Percentiles rank a stretch among this genome's conserved stretches.
Conservation (phyloP, 2,329 filamentous ascomycete species). For the Myriosclerotinia duriaeana region DNA sequence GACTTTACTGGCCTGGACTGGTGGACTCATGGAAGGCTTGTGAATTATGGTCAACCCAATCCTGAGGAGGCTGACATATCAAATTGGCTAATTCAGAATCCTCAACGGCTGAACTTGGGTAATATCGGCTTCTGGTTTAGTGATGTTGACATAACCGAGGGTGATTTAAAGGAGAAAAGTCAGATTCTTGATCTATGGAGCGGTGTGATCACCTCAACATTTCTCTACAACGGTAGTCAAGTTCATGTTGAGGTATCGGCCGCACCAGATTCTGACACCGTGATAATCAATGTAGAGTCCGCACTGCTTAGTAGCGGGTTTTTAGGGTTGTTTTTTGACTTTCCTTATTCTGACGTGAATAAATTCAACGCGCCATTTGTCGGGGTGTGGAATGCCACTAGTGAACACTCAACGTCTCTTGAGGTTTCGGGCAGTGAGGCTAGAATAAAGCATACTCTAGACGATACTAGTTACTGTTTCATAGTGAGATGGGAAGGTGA, state of each 20-base stretch:
- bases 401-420: slow-evolving; percentile 44
- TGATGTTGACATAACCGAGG: slow-evolving; percentile 37
- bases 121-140: slow-evolving; percentile 45
- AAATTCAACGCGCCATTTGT: slow-evolving; percentile 48
- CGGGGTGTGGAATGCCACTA: slow-evolving; percentile 44
- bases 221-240: slow-evolving; percentile 38
- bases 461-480: slow-evolving; percentile 44
- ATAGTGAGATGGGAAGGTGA: slow-evolving; percentile 30
- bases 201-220: slow-evolving; percentile 45
- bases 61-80: slow-evolving; percentile 43
- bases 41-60: slow-evolving; percentile 48
- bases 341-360: slow-evolving; percentile 46
- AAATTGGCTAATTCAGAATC: slow-evolving; percentile 54
- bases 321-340: slow-evolving; percentile 46
- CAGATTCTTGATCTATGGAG: slow-evolving; percentile 45
- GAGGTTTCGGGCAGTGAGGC: slow-evolving; percentile 29
- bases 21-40: slow-evolving; percentile 46
- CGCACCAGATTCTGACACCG: slow-evolving; percentile 45
- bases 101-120: slow-evolving; percentile 48
- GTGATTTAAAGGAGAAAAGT: slow-evolving; percentile 37
- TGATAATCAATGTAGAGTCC: slow-evolving; percentile 44
- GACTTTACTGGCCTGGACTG: slow-evolving; percentile 25
- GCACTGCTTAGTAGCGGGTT: slow-evolving; percentile 40
- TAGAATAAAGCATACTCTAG: slow-evolving; percentile 44
- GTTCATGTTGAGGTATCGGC: slow-evolving; percentile 44